Evolutionary conservation across 73 alveolate genomes (phyloP).

Genomic region (Tetrahymena borealis): DNA sequence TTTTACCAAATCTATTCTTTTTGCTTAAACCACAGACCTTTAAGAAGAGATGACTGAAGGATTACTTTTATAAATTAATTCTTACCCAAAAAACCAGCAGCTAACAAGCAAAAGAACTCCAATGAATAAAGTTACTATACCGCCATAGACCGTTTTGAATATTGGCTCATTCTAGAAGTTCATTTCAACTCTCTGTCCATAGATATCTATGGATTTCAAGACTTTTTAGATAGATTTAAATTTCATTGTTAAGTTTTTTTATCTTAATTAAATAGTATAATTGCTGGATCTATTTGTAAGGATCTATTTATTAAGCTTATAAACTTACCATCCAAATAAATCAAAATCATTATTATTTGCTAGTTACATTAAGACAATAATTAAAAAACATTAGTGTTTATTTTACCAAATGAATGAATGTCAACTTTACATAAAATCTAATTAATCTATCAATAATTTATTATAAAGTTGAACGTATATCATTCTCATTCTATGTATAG

Average conservation of each 20-base stretch:
- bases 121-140: not conserved
- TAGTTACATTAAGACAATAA: no score
- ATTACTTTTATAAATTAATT: not conserved
- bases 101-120: not conserved
- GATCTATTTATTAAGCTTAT: no score
- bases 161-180: not conserved
- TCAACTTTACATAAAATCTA: no score
- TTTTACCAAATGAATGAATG: no score
- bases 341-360: no score
- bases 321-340: no score
- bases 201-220: not conserved
- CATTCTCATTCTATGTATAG: no score
- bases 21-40: not conserved
- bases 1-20: not conserved
- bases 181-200: not conserved
- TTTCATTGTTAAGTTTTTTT: not conserved
- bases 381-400: no score
- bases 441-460: no score
- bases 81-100: not conserved
- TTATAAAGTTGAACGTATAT: no score
- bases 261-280: not conserved
- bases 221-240: no score
- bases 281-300: not conserved
- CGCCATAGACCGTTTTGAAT: not conserved
- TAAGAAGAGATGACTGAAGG: not conserved